Evolutionary conservation across 1,284 basidiomycete genomes (phyloP).

Genomic region (Neolentinus lepideus): DNA sequence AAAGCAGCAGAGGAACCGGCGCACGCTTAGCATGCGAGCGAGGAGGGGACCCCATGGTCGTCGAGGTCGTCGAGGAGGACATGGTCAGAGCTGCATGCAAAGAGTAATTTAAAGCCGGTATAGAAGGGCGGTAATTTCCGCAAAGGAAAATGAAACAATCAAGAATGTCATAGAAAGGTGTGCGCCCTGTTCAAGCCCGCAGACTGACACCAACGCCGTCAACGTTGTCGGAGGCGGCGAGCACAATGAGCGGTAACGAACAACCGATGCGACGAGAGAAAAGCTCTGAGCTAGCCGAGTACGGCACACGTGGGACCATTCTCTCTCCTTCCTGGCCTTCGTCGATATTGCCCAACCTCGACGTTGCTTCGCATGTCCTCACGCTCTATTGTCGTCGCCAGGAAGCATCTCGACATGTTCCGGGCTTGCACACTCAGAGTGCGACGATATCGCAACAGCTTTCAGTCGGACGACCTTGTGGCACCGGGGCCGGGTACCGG

Average conservation of each 20-base stretch:
- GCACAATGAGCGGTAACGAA: background rate
- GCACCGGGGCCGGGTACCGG: too few relatives aligned
- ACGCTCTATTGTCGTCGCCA: too few relatives aligned
- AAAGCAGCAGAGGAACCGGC: conserved; percentile 34
- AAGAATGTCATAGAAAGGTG: background rate
- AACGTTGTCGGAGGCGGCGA: background rate
- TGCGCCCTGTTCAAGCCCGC: background rate
- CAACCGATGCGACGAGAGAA: background rate
- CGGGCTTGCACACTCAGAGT: too few relatives aligned
- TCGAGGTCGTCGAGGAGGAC: background rate
- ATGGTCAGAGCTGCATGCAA: background rate
- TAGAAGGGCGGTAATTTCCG: background rate
- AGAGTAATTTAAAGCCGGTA: background rate
- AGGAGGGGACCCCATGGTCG: conserved; percentile 2
- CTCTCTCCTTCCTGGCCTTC: too few relatives aligned
- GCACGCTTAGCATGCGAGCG: conserved; percentile 4
- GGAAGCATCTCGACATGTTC: too few relatives aligned
- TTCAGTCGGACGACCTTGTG: too few relatives aligned
- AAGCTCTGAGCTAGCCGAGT: background rate
- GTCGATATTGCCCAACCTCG: too few relatives aligned
- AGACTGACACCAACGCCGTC: background rate
- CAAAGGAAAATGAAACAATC: background rate
- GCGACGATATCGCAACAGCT: too few relatives aligned
- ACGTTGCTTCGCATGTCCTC: too few relatives aligned
- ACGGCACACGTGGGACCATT: too few relatives aligned